phyloP scores from a whole-genome alignment of 441 rosid species.

The Kokia cookei region DNA sequence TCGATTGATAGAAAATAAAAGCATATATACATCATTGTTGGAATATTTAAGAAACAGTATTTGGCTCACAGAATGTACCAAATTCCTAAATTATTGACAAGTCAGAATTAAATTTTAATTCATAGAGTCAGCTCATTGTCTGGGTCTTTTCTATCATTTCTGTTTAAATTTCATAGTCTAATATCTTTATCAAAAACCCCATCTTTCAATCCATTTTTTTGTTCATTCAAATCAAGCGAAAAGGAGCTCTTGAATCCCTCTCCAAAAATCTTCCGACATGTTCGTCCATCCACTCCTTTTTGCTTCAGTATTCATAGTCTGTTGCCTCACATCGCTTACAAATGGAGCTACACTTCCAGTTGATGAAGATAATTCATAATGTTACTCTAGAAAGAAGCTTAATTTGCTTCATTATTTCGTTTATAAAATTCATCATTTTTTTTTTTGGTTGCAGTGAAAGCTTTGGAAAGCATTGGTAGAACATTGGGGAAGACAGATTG shows the following conservation, averaged over 20 bases:
- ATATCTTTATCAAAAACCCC: not conserved
- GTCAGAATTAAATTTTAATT: not conserved
- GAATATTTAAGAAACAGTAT: too few species aligned
- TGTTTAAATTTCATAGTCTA: too few species aligned
- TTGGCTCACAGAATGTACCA: too few species aligned
- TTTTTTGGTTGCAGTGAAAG: conserved; percentile 28
- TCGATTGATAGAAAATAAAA: too few species aligned
- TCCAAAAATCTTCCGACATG: not conserved
- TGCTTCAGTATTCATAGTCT: conserved; percentile 3
- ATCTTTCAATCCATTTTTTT: not conserved
- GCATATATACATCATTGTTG: too few species aligned
- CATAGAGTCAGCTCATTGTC: too few species aligned
- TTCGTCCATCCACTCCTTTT: conserved; percentile 3
- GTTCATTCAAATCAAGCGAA: not conserved
- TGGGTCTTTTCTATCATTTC: too few species aligned
- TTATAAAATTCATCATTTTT: not conserved
- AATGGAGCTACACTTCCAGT: conserved; percentile 17
- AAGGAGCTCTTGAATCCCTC: conserved; percentile 21
- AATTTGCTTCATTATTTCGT: not conserved
- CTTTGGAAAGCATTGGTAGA: conserved; percentile 30
- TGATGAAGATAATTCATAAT: conserved; percentile 27
- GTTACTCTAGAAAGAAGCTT: not conserved
- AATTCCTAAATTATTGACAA: too few species aligned
- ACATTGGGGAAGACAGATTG: conserved; percentile 30
- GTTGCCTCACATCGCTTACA: conserved; percentile 9